phyloP scores from a whole-genome alignment of 1,284 basidiomycete genomes.

The Retiboletus flavoniger region DNA sequence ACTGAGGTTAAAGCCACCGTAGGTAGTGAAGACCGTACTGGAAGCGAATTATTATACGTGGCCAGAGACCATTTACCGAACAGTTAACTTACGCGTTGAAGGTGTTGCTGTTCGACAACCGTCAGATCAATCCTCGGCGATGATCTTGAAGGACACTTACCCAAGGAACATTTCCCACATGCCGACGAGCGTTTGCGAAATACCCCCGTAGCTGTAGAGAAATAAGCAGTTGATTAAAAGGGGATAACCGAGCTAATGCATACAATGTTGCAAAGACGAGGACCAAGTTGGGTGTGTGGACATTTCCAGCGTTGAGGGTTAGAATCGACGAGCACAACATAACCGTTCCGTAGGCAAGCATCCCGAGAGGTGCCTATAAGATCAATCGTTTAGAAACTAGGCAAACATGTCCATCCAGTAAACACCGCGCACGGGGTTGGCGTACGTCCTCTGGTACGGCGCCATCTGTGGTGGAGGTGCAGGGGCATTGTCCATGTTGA shows the following conservation, averaged over 20 bases:
- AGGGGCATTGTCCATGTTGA: slow-evolving; percentile 20
- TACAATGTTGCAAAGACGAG: slow-evolving; percentile 33
- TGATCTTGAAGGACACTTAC: slow-evolving; percentile 12
- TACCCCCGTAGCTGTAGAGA: slow-evolving; percentile 29
- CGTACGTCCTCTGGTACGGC: slow-evolving; percentile 30
- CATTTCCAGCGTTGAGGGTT: slow-evolving; percentile 21
- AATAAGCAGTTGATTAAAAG: not conserved
- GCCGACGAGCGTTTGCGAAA: slow-evolving; percentile 30
- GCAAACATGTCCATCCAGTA: not conserved
- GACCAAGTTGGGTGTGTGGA: slow-evolving; percentile 27
- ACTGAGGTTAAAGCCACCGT: slow-evolving; percentile 32
- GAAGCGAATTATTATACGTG: not conserved
- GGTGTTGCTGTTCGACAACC: slow-evolving; percentile 19
- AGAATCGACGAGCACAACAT: slow-evolving; percentile 32
- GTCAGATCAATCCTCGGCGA: slow-evolving; percentile 4
- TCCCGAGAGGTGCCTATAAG: slow-evolving; percentile 27
- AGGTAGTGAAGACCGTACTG: slow-evolving; percentile 30
- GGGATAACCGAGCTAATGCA: not conserved
- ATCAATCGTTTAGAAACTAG: slow-evolving; percentile 1
- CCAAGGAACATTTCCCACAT: slow-evolving; percentile 36
- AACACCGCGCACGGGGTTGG: slow-evolving; percentile 21
- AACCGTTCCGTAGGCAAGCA: slow-evolving; percentile 32
- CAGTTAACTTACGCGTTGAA: slow-evolving; percentile 28
- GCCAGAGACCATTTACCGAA: not conserved
- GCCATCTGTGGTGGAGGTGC: slow-evolving; percentile 22